Percentiles rank a stretch among this genome's conserved stretches.
These are phyloP conservation scores for Mycena polygramma DNA, from an alignment of 768 basidiomycete species.

Conservation along the genomic window DNA sequence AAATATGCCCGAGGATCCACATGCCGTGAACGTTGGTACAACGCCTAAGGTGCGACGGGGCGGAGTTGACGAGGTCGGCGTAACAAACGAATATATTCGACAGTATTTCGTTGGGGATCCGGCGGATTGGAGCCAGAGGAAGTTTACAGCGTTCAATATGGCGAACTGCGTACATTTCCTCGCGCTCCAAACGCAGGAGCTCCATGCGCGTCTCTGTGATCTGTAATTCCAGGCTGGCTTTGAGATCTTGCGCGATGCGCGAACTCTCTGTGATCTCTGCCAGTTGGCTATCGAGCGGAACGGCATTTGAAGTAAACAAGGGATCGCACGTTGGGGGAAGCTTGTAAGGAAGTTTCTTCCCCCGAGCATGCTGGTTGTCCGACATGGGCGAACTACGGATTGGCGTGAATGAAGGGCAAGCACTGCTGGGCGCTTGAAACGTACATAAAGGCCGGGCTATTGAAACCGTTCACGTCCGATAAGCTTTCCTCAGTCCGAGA, in stretches of 20 bases:
- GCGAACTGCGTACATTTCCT: slow-evolving; percentile 11
- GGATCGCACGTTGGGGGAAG: neutral
- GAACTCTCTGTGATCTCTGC: neutral
- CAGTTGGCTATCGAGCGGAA: neutral
- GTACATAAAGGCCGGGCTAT: too few relatives aligned
- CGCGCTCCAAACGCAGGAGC: slow-evolving; percentile 23
- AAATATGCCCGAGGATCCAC: slow-evolving; percentile 22
- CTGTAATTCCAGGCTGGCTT: neutral
- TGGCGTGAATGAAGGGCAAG: too few relatives aligned
- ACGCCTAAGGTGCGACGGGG: too few relatives aligned
- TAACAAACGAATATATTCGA: slow-evolving; percentile 4
- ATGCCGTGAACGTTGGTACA: neutral
- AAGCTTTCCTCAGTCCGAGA: too few relatives aligned
- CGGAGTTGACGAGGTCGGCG: neutral
- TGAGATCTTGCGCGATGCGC: neutral
- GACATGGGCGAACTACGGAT: too few relatives aligned
- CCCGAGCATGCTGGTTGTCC: neutral
- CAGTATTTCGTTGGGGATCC: slow-evolving; percentile 18
- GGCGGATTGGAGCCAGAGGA: slow-evolving; percentile 19
- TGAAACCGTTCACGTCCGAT: too few relatives aligned
- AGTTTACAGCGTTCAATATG: slow-evolving; percentile 13
- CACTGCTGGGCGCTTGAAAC: too few relatives aligned
- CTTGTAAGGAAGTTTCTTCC: slow-evolving; percentile 3
- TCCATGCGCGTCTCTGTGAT: slow-evolving; percentile 14
- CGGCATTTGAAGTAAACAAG: neutral